Base-by-base conservation (phyloP, 2,329 filamentous ascomycete species). In the Colletotrichum sidae region DNA sequence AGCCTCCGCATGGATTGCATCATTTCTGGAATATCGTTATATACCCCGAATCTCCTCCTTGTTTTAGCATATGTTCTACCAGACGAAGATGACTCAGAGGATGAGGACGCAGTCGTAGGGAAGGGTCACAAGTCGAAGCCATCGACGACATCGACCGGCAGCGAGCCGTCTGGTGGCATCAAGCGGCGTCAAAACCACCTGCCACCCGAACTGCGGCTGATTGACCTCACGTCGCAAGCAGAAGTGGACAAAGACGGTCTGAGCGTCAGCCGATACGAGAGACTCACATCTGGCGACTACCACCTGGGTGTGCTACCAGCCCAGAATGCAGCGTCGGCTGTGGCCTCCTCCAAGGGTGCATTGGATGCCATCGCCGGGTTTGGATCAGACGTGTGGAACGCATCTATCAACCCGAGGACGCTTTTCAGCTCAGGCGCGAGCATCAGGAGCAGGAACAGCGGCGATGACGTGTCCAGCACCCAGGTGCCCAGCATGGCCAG, bases 1-100 rank as follows among this genome's bases (percentile, higher is more conserved):
- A 94, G 91, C 79, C 87, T 98, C 79, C 92, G 94, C 74, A 97
- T 96, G 79, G 96, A 99, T 81, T 98, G 96, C 83, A 94, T 97
- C 77, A 93, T 99, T 83, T 97, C 96, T 76, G 96, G 96, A 73
- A 91, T 99, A 78, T 96, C 95, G 69, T 86, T 99, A 79, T 98
- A 97, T 88, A 97, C 94, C 75, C 93, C 93, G 75, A 96, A 88
- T 75, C 85, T 97, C 71, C 86, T 99, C 78, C 87, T 97, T 72
- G 91, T 98, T 73, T 90, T 99, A 80, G 94, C 94, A 74, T 97
- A 96, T 79, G 90, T 94, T 73, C 90, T 90, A 67, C 88, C 90
- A 42, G 92, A 93, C 50, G 84, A 90, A 8, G 86, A 91, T n/a
- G 86, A 89, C 9, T 78, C 84, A 8, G 79, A 81, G 2, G 75